Base-by-base conservation (phyloP, 1,284 basidiomycete genomes). In the Heterobasidion occidentale region DNA sequence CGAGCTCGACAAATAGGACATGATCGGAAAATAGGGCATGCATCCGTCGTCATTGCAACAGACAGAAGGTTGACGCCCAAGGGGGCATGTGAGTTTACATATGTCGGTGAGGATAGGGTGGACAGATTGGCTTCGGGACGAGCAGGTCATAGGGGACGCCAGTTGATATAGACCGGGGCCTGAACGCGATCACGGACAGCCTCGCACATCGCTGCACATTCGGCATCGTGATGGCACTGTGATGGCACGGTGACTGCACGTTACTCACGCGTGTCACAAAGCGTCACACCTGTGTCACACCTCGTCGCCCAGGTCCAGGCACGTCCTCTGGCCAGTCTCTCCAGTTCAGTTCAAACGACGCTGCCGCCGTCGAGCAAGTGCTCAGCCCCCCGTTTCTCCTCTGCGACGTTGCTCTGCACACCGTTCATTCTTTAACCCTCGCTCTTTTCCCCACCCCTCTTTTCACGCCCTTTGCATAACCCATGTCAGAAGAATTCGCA, bases 1-100 rank as follows among this genome's bases (percentile, higher is more conserved):
- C 19, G 49, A 58, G 49, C 46, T 55, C 9, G 45, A 53, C 27
- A 46, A 52, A 46, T 27, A n/a, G 33, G 42, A 17, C n/a, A 51
- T 15, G 33, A 12, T 38, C 33, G 20, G 20, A 6, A 27, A 2
- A 11, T n/a, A 42, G 38, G 38, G 38, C 38, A n/a, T 42, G 9
- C 14, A 45, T 33, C 42, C 44, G 59, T 59, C 55, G 60, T 38
- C 57, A 60, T 61, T 56, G 57, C 57, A 44, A 60, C 59, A 46
- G 27, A 20, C 47, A 9, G 15, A 52, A 56, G 54, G 59, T 56
- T 52, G 42, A 42, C 38, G 55, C 33, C 20, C 38, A 50, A 20
- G 46, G 52, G 19, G 5, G 47, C 35, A 17, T 52, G 36, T 17
- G 42, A 47, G 50, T 34, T 17, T 34, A 38, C 15, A 45, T 51